Conservation (phyloP, 768 basidiomycete species). For the Boletus tomentosulus region DNA sequence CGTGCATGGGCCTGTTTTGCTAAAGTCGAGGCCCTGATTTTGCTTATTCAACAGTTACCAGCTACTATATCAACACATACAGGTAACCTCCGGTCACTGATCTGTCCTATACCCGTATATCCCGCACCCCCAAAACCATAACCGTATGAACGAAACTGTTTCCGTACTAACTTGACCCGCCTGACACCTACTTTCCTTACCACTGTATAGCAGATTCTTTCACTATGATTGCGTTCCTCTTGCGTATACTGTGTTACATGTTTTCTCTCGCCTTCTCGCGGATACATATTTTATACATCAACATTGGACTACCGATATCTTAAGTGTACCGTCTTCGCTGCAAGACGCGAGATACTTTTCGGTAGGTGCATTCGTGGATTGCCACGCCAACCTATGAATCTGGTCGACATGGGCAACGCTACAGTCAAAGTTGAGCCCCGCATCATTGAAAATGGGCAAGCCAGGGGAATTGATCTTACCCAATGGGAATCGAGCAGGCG, state of each 20-base stretch:
- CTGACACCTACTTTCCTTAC: slow-evolving; percentile 39
- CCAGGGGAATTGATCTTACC: slow-evolving; percentile 37
- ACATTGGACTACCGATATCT: slow-evolving; percentile 63
- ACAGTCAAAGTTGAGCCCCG: neutral
- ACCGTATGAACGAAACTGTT: slow-evolving; percentile 49
- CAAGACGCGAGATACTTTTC: slow-evolving; percentile 70
- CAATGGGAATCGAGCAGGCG: slow-evolving; percentile 42
- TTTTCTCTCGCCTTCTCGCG: slow-evolving; percentile 17
- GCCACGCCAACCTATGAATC: slow-evolving; percentile 80
- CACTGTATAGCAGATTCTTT: slow-evolving; percentile 65
- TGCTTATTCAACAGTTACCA: slow-evolving; percentile 37
- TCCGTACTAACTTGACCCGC: slow-evolving; percentile 45
- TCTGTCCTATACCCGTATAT: slow-evolving; percentile 71
- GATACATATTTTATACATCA: slow-evolving; percentile 42
- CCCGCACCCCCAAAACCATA: slow-evolving; percentile 38
- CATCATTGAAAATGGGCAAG: neutral
- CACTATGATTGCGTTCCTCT: slow-evolving; percentile 12
- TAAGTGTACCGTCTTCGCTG: slow-evolving; percentile 90
- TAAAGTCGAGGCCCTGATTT: slow-evolving; percentile 30
- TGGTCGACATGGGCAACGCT: slow-evolving; percentile 76
- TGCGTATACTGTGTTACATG: slow-evolving; percentile 29
- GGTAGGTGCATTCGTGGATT: slow-evolving; percentile 38
- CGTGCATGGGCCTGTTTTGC: slow-evolving; percentile 42
- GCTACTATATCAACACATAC: slow-evolving; percentile 48
- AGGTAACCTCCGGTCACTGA: slow-evolving; percentile 32